phyloP scores from a whole-genome alignment of 352 stramenopile genomes.

The Phytophthora niederhauseri region DNA sequence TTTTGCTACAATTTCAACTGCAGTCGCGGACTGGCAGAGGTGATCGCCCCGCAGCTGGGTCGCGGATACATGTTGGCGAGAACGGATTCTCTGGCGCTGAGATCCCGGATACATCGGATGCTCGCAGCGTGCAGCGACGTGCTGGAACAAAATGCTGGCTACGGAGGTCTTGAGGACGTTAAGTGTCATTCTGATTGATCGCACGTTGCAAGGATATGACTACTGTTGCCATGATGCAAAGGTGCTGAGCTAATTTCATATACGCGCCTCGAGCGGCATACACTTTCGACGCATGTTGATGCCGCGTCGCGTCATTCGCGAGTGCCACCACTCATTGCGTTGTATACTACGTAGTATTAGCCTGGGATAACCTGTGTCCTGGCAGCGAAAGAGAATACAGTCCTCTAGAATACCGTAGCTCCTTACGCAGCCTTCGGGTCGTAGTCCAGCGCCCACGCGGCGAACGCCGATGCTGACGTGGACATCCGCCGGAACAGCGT shows the following conservation, averaged over 20 bases:
- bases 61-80: slow-evolving; percentile 9
- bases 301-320: too few relatives aligned
- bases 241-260: background rate
- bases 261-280: too few relatives aligned
- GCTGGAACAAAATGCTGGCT: background rate
- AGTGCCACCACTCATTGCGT: too few relatives aligned
- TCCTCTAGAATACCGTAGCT: too few relatives aligned
- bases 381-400: too few relatives aligned
- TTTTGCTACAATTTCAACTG: background rate
- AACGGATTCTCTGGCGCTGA: slow-evolving; percentile 1
- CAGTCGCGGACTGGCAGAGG: slow-evolving; percentile 12
- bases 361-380: too few relatives aligned
- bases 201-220: background rate
- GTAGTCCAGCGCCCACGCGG: slow-evolving; percentile 43
- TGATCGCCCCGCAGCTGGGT: slow-evolving; percentile 8
- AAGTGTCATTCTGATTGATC: background rate
- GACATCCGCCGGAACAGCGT: slow-evolving; percentile 39
- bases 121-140: background rate
- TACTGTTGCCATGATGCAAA: background rate
- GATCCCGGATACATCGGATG: slow-evolving; percentile 24
- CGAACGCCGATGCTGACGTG: slow-evolving; percentile 35
- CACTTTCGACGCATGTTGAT: too few relatives aligned
- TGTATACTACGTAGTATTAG: too few relatives aligned
- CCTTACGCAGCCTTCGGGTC: slow-evolving; percentile 25
- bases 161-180: background rate